Base-by-base conservation (phyloP, 176 grass and related monocot genomes). In the Poa pratensis region DNA sequence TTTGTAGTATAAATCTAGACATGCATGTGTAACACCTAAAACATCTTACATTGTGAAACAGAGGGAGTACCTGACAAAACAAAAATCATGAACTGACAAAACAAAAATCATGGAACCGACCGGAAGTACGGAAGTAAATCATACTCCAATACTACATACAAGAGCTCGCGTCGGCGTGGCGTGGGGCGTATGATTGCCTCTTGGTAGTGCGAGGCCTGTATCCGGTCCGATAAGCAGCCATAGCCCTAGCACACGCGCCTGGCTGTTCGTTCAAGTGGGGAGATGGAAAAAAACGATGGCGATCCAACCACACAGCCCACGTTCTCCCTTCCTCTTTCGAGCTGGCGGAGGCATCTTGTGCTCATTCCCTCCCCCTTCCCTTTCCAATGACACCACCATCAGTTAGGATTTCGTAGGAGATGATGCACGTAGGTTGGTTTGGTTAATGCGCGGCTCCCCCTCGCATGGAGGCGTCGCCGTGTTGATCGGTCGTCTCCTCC, bases 251-350 rank as follows among this genome's bases (percentile, higher is more conserved):
- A 48, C 46, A 37, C 35, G 9, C 65, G 73, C 65, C 55, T 64
- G 69, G 27, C 55, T 80, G 48, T 48, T 66, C 45, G 69, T 45
- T 23, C 32, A 84, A 64, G 84, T 40, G 17, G n/a, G n/a, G n/a
- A n/a, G n/a, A n/a, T n/a, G n/a, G n/a, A n/a, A n/a, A n/a, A n/a
- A n/a, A n/a, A n/a, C 65, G 73, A 79, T 28, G 82, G 82, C 68
- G 55, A n/a, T 24, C 82, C 22, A 43, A 0, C n/a, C 74, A 79
- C 67, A 74, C 57, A 61, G 27, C 84, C 80, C 89, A 90, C 75
- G 89, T 87, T 87, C 89, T 69, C 28, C 84, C 23, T 30, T 1
- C 72, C 80, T 90, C 89, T 87, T 87, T 87, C 64, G 80, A 87
- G 80, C 89, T 90, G 89, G 80, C 69, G 32, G 6, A 27, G 67